A percentile compares a stretch with the other conserved stretches of the same genome.
Conservation (phyloP, 1,284 basidiomycete species). For the Mycena citricolor region DNA sequence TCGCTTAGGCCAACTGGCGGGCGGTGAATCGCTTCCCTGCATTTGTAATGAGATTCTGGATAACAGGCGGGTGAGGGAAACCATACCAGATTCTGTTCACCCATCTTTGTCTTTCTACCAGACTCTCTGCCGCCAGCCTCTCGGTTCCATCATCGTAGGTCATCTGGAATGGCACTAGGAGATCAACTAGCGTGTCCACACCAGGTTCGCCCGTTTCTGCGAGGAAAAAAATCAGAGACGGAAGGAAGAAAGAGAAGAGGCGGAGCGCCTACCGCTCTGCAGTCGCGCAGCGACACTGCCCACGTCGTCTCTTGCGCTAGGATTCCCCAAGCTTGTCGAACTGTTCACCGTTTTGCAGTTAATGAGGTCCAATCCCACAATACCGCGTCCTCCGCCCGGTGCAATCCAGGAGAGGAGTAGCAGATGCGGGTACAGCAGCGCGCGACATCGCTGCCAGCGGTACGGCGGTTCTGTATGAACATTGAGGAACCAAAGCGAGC, state of each 20-base stretch:
- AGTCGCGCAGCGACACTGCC: constrained; percentile 76
- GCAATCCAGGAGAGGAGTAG: constrained; percentile 83
- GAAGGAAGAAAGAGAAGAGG: not conserved
- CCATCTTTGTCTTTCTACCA: constrained; percentile 83
- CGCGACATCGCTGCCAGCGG: constrained; percentile 83
- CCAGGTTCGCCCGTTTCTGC: constrained; percentile 35
- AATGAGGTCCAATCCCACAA: constrained; percentile 79
- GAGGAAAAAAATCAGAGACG: not conserved
- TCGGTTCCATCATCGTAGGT: constrained; percentile 86
- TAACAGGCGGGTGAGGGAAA: constrained; percentile 22
- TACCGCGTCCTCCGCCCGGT: constrained; percentile 71
- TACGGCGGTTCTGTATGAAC: constrained; percentile 80
- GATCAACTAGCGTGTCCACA: constrained; percentile 58
- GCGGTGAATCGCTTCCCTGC: constrained; percentile 67
- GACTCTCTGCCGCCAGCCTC: constrained; percentile 78
- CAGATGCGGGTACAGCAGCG: constrained; percentile 77
- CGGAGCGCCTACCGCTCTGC: constrained; percentile 36
- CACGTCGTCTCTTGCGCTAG: constrained; percentile 76
- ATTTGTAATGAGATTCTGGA: constrained; percentile 11
- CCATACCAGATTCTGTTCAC: constrained; percentile 83
- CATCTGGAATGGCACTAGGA: constrained; percentile 85
- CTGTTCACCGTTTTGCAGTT: constrained; percentile 83
- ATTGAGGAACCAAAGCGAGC: constrained; percentile 85
- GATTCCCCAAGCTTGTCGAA: constrained; percentile 75
- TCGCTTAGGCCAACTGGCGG: constrained; percentile 49